Conservation (phyloP, 23 red algal genomes). For the Porphyridium purpureum region DNA sequence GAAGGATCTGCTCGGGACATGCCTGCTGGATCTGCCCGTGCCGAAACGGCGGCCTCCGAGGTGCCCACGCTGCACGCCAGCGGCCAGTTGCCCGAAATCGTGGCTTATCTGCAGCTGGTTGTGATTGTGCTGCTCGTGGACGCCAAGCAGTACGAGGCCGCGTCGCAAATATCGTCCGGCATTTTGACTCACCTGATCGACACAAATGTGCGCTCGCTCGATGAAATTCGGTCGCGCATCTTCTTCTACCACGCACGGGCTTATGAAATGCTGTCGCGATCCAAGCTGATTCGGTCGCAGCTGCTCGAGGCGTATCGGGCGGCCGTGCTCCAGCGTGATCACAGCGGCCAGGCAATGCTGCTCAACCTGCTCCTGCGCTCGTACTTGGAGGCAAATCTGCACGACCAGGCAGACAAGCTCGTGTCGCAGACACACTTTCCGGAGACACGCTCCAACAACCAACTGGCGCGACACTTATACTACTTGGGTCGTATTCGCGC, state of each 20-base stretch:
- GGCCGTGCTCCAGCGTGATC: constrained; percentile 71
- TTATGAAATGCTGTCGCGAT: constrained; percentile 31
- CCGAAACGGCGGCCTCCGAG: constrained; percentile 5
- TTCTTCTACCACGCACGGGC: constrained; percentile 77
- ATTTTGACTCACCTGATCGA: constrained; percentile 39
- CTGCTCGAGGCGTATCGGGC: constrained; percentile 69
- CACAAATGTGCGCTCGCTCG: constrained; percentile 67
- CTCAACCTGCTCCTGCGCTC: constrained; percentile 77
- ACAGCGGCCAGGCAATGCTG: constrained; percentile 66
- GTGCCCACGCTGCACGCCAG: constrained; percentile 11
- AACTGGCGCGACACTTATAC: constrained; percentile 87
- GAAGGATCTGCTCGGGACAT: too few relatives aligned
- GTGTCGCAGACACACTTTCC: constrained; percentile 69
- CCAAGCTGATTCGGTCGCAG: constrained; percentile 31
- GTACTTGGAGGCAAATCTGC: constrained; percentile 52
- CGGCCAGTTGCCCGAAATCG: constrained; percentile 43
- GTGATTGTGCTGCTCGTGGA: constrained; percentile 48
- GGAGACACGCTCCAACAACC: constrained; percentile 90
- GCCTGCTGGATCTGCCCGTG: too few relatives aligned
- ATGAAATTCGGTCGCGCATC: constrained; percentile 65
- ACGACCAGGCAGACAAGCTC: constrained; percentile 97
- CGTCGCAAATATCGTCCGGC: constrained; percentile 10
- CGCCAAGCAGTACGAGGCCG: constrained; percentile 21
- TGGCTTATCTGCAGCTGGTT: constrained; percentile 71
- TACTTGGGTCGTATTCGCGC: constrained; percentile 79